These are phyloP conservation scores for Cyberlindnera sargentensis DNA, from an alignment of 805 yeast species.

Conservation along the genomic window DNA sequence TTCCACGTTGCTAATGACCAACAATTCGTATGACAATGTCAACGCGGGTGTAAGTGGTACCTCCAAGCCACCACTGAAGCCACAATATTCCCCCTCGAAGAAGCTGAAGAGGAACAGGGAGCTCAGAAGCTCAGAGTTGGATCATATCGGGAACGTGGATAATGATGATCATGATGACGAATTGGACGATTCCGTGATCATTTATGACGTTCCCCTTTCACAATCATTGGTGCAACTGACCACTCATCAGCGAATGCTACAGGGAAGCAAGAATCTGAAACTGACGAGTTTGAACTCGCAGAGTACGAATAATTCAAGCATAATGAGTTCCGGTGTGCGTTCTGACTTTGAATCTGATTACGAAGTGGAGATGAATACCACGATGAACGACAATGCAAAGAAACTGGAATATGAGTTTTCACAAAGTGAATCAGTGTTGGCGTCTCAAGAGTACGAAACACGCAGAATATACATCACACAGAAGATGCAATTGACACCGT, in stretches of 20 bases:
- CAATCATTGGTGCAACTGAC: conserved; percentile 40
- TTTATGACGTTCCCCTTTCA: conserved; percentile 60
- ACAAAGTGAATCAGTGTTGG: conserved; percentile 25
- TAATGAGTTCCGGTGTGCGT: conserved; percentile 28
- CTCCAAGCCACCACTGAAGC: background rate
- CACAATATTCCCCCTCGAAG: conserved; percentile 1
- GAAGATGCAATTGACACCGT: conserved; percentile 20
- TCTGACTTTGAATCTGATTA: conserved; percentile 9
- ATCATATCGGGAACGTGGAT: conserved; percentile 1
- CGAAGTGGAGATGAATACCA: conserved; percentile 5
- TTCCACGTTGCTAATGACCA: conserved; percentile 8
- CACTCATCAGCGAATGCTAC: conserved; percentile 29
- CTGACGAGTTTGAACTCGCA: conserved; percentile 28
- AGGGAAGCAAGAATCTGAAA: conserved; percentile 4
- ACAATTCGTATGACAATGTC: conserved; percentile 4
- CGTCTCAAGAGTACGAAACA: conserved; percentile 27
- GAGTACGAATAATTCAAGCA: conserved; percentile 39
- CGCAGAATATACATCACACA: conserved; percentile 9
- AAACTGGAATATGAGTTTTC: conserved; percentile 17
- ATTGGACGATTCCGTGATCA: conserved; percentile 43
- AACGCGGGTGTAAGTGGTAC: no score
- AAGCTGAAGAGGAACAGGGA: conserved; percentile 3
- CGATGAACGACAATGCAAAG: conserved; percentile 11
- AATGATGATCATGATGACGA: conserved; percentile 43
- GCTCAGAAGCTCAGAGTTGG: background rate